phyloP scores from a whole-genome alignment of 1,284 basidiomycete genomes.

The Megacollybia platyphylla region DNA sequence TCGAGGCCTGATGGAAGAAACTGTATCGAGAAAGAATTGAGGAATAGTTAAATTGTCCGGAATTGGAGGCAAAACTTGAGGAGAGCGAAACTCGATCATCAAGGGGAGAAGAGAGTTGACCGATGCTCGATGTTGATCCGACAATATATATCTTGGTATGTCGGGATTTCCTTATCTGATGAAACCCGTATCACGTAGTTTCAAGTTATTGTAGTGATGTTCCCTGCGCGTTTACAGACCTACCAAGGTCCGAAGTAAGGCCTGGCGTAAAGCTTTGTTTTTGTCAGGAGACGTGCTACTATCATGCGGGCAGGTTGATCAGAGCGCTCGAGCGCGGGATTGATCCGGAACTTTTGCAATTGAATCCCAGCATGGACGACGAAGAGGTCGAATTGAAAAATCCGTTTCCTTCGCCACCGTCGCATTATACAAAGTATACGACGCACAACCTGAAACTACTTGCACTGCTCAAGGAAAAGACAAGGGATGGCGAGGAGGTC shows the following conservation, averaged over 20 bases:
- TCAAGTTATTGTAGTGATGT: too few species aligned
- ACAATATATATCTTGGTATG: too few species aligned
- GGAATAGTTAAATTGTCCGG: constrained; percentile 63
- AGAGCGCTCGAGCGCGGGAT: too few species aligned
- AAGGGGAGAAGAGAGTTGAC: neutral
- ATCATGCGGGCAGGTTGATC: too few species aligned
- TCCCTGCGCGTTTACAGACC: too few species aligned
- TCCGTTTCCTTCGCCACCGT: constrained; percentile 73
- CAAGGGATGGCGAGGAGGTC: constrained; percentile 19
- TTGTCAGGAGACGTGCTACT: too few species aligned
- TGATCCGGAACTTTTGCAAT: too few species aligned
- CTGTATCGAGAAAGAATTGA: constrained; percentile 58
- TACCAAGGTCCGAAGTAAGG: too few species aligned
- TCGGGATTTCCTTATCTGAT: too few species aligned
- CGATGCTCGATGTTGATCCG: neutral
- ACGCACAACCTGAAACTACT: constrained; percentile 56
- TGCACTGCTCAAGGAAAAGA: constrained; percentile 41
- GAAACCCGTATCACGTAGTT: too few species aligned
- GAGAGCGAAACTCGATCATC: constrained; percentile 25
- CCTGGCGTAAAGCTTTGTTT: too few species aligned
- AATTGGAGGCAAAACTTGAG: constrained; percentile 29
- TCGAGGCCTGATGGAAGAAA: constrained; percentile 34
- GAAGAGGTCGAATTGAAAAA: constrained; percentile 66
- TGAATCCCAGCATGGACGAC: constrained; percentile 34
- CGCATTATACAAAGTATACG: constrained; percentile 63